Conservation (phyloP, 1,139 yeast genomes). For the Saccharomyces hybrid region DNA sequence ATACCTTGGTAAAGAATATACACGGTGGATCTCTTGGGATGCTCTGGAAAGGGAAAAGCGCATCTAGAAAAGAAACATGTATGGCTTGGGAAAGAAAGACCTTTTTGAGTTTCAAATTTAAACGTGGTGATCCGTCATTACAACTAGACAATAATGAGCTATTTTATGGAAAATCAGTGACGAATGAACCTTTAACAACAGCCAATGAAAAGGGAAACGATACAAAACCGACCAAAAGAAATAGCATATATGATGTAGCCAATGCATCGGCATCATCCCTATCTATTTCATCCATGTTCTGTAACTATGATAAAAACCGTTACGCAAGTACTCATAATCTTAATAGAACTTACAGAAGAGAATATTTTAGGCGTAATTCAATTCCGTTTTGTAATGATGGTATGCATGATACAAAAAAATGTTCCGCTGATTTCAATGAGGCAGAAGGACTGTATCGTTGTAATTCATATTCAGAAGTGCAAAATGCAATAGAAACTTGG, state of each 20-base stretch:
- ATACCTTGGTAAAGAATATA: conserved; percentile 37
- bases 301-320: conserved; percentile 23
- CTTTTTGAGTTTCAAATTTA: conserved; percentile 22
- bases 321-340: conserved; percentile 12
- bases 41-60: conserved; percentile 44
- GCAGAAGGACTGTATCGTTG: conserved; percentile 18
- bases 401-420: conserved; percentile 3
- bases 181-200: background rate
- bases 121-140: conserved; percentile 30
- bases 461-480: conserved; percentile 42
- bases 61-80: conserved; percentile 19
- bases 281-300: conserved; percentile 25
- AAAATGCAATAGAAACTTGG: conserved; percentile 35
- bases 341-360: conserved; percentile 19
- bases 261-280: conserved; percentile 15
- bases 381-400: conserved; percentile 16
- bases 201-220: background rate
- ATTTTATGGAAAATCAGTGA: conserved; percentile 9
- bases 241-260: background rate
- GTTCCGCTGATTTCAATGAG: background rate
- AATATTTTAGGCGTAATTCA: conserved; percentile 23
- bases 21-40: conserved; percentile 42
- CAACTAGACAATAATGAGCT: conserved; percentile 22
- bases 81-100: conserved; percentile 19
- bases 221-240: background rate